A percentile compares a stretch with the other conserved stretches of the same genome.
Evolutionary conservation across 371 early-diverging fungal species (phyloP).

Genomic region (Lichtheimia hyalospora): DNA sequence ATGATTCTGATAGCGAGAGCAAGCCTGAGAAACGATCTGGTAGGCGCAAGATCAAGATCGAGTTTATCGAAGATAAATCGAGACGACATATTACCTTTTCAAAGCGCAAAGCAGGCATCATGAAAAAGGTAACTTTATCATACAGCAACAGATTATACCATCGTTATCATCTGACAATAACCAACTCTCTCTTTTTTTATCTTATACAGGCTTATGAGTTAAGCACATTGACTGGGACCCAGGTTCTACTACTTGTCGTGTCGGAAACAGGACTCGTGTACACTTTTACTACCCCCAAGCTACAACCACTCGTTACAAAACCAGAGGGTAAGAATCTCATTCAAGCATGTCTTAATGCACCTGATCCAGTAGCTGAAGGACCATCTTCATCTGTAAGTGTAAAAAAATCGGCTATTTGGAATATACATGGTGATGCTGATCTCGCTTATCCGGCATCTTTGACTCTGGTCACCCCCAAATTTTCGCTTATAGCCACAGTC

Average conservation of each 20-base stretch:
- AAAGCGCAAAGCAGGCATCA: conserved; percentile 96
- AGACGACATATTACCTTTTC: conserved; percentile 95
- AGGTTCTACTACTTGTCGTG: conserved; percentile 94
- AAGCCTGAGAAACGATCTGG: conserved; percentile 59
- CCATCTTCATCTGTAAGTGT: conserved; percentile 3
- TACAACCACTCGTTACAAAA: conserved; percentile 94
- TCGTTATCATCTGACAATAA: no score
- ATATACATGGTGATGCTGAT: not conserved
- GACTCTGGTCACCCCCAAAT: not conserved
- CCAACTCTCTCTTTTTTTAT: not conserved
- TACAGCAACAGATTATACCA: not conserved
- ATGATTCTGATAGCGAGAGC: conserved; percentile 19
- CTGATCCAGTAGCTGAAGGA: conserved; percentile 47
- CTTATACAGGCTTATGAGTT: conserved; percentile 90
- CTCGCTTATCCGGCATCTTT: not conserved
- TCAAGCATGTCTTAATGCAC: conserved; percentile 91
- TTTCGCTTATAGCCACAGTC: conserved; percentile 10
- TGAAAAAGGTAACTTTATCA: conserved; percentile 80
- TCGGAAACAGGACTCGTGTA: conserved; percentile 99
- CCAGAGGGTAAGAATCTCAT: conserved; percentile 95
- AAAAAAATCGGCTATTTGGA: not conserved
- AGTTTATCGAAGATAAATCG: conserved; percentile 91
- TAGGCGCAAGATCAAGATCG: conserved; percentile 91
- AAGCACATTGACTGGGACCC: conserved; percentile 95
- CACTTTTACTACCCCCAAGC: conserved; percentile 97